These are phyloP conservation scores for Aeschynomene evenia DNA, from an alignment of 306 rosid genomes.

Conservation along the genomic window DNA sequence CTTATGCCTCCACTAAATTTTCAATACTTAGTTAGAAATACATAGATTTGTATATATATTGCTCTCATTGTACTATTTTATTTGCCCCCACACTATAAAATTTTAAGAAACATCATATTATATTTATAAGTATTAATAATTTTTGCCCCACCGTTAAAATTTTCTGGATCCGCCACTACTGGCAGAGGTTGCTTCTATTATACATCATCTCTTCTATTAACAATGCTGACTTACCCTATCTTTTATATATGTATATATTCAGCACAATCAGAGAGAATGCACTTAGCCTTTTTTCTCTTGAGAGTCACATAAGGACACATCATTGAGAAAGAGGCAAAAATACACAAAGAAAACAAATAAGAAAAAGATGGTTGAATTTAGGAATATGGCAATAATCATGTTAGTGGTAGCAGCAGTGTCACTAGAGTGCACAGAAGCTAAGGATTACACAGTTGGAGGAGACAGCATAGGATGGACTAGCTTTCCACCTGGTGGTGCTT, in stretches of 20 bases:
- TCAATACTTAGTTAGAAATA: too few species aligned
- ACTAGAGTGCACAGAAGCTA: conserved; percentile 24
- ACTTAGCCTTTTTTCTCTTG: conserved; percentile 11
- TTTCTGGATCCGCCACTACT: too few species aligned
- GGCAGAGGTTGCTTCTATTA: not conserved
- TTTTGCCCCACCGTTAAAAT: too few species aligned
- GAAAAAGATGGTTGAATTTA: conserved; percentile 28
- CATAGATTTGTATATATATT: too few species aligned
- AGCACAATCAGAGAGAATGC: not conserved
- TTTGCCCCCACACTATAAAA: too few species aligned
- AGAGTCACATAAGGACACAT: not conserved
- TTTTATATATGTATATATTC: not conserved
- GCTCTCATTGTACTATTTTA: too few species aligned
- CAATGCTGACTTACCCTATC: not conserved
- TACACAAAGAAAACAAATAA: not conserved
- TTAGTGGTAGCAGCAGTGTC: not conserved
- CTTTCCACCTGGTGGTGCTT: conserved; percentile 35
- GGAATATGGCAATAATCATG: conserved; percentile 13
- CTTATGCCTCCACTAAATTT: too few species aligned
- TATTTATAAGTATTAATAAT: too few species aligned
- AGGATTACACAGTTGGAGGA: conserved; percentile 38
- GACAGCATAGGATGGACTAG: conserved; percentile 41
- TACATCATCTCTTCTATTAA: not conserved
- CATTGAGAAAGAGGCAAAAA: not conserved
- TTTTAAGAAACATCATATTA: too few species aligned